A percentile compares a stretch with the other conserved stretches of the same genome.
These are phyloP conservation scores for Medicago truncatula DNA, from an alignment of 306 rosid species.

Conservation along the genomic window DNA sequence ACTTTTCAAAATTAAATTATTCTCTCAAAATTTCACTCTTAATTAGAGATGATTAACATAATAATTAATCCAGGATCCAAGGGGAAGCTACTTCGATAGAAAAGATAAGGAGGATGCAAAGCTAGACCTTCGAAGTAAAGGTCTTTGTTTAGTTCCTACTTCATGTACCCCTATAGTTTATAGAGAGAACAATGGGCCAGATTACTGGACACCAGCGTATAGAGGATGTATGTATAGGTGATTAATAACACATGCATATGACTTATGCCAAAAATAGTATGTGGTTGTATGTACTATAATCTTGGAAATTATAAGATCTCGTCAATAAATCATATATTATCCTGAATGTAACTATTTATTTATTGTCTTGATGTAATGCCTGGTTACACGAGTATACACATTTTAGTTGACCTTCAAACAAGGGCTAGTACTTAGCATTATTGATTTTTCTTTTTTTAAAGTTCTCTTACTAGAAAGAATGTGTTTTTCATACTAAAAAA, in stretches of 20 bases:
- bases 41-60: not conserved
- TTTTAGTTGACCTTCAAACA: conserved; percentile 9
- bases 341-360: not conserved
- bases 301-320: conserved; percentile 21
- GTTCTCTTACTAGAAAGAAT: no score
- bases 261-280: conserved; percentile 18
- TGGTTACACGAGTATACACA: conserved; percentile 12
- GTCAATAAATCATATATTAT: conserved; percentile 33
- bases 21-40: not conserved
- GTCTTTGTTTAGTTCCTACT: conserved; percentile 87
- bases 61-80: conserved; percentile 54
- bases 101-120: conserved; percentile 63
- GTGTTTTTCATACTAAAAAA: no score
- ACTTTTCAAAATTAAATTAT: not conserved
- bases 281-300: conserved; percentile 21
- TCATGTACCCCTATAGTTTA: conserved; percentile 80
- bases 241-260: not conserved
- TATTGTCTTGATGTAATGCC: conserved; percentile 23
- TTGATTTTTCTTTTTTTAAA: no score
- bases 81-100: conserved; percentile 71
- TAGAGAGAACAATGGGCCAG: conserved; percentile 84
- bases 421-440: no score
- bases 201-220: conserved; percentile 89
- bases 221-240: conserved; percentile 89
- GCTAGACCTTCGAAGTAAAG: conserved; percentile 72